Evolutionary conservation across 495 filamentous ascomycete genomes (phyloP), one percentile per base, ranked within the genome.

Genomic region (Copromyces sp.): DNA sequence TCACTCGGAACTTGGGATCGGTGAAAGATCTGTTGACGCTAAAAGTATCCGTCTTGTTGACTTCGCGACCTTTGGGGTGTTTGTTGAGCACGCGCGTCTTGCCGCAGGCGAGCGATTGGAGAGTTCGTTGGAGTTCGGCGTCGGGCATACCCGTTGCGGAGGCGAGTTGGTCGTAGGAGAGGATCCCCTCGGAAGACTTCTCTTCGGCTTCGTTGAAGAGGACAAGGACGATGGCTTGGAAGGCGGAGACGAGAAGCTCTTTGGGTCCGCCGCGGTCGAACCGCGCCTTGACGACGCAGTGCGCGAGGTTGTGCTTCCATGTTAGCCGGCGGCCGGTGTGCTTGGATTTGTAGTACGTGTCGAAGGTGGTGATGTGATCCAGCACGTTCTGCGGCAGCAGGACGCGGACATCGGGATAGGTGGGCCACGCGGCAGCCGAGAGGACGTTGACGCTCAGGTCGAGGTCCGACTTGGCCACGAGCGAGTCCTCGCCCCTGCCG

Each of bases 91-190:
- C 92, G 4, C 93, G 92, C 70, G 91, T 87, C 79, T 92, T 93
- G 71, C 91, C 95, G 76, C 94, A 97, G 39, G 96, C 95, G 12
- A 99, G 88, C 39, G 93, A 96, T 82, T 99, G 95, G 8, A 99
- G 87, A 0, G 95, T 98, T 72, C 95, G 91, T 72, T 90, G 88
- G 17, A 98, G 86, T 77, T 98, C 94, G 37, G 84, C 82, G 65
- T 93, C 93, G 35, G 88, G 75, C 4, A 87, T 83, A 59, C 89
- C 90, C 1, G 92, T 93, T 20, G 87, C 86, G 38, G 87, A 83
- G 70, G 91, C 83, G 70, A 99, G 91, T 70, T 93, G 87, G 8
- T 82, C 73, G 80, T 95, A 97, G 7, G 84, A 81, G 35, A 97
- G 82, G 47, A 85, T 76, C 41, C 76, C 82, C 37, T 77, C 78